Conservation (phyloP, 768 basidiomycete genomes). For the Suillus alpinus region DNA sequence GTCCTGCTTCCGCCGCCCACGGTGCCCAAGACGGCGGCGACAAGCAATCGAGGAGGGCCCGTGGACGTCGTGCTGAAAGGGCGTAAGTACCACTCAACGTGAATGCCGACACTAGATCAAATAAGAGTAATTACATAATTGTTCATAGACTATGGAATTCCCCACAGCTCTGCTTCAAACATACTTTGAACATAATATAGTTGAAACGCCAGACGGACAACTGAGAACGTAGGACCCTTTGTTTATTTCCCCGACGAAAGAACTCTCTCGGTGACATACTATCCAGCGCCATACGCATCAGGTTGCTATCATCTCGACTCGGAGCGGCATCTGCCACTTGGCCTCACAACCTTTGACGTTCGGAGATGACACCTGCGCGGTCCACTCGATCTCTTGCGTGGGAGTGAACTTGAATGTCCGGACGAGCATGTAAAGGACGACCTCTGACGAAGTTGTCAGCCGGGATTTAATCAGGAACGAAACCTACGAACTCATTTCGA, state of each 20-base stretch:
- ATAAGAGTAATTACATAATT: neutral
- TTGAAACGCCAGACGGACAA: neutral
- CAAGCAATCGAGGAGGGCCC: neutral
- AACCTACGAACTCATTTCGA: conserved; percentile 46
- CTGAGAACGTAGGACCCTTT: too few species aligned
- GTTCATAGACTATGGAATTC: neutral
- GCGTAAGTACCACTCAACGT: too few species aligned
- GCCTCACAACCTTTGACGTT: conserved; percentile 5
- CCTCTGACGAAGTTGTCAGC: conserved; percentile 1
- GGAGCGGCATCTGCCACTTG: conserved; percentile 3
- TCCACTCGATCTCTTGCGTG: conserved; percentile 11
- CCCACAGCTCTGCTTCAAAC: neutral
- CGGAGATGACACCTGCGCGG: conserved; percentile 6
- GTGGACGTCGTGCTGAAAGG: neutral
- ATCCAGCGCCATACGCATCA: neutral
- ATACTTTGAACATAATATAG: neutral
- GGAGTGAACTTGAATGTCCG: conserved; percentile 8
- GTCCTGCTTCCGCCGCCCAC: neutral
- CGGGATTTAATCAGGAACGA: neutral
- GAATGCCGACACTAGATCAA: too few species aligned
- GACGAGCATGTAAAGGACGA: conserved; percentile 2
- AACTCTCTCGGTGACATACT: neutral
- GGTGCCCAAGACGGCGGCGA: neutral
- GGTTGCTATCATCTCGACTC: conserved; percentile 3
- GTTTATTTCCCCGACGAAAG: neutral